Evolutionary conservation across 2,329 filamentous ascomycete genomes (phyloP), one percentile per base, ranked within the genome.

Genomic region (Sporothrix luriei): DNA sequence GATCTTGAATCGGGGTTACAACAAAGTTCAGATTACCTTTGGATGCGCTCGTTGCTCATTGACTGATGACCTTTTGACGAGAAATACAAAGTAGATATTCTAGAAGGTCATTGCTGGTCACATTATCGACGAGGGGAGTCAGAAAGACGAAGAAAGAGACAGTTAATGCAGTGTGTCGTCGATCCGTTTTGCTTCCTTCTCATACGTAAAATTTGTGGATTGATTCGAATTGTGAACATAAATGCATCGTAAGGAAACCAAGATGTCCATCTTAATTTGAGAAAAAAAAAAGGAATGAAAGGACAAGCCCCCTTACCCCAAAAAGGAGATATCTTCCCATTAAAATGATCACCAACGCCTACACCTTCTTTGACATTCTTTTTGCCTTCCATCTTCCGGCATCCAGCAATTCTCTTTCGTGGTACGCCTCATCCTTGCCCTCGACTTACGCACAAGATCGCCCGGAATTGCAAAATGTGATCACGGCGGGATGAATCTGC

Each of bases 381-480:
- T n/a, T 21, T 16, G 24, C 49, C 43, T 33, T 64, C 26, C 26
- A 29, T 33, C 14, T 16, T n/a, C 43, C 38, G 26, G 24, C 38
- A 62, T 46, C 38, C 21, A 43, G 11, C 4, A 43, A 62, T 33
- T 29, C 43, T 33, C 46, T 48, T 62, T 46, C 33, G 13, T 62
- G 40, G 59, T 48, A 48, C 6, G 24, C 40, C 40, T 48, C 40
- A 48, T 48, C 59, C 59, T 24, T 62, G 40, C 59, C 40, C 21
- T 46, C 19, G 7, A 61, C 43, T 21, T 61, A 24, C 43, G 40
- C 59, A 62, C 59, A 21, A 62, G 59, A 48, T 62, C 59, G 59
- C n/a, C 59, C 40, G 59, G 43, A 29, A 48, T 14, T 46, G 57
- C 59, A 62, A 14, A 46, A 65, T 65, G 46, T 11, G 46, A 65